A percentile compares a stretch with the other conserved stretches of the same genome.
These are phyloP conservation scores for Zymoseptoria passerinii DNA, from an alignment of 2,329 filamentous ascomycete genomes.

Conservation along the genomic window DNA sequence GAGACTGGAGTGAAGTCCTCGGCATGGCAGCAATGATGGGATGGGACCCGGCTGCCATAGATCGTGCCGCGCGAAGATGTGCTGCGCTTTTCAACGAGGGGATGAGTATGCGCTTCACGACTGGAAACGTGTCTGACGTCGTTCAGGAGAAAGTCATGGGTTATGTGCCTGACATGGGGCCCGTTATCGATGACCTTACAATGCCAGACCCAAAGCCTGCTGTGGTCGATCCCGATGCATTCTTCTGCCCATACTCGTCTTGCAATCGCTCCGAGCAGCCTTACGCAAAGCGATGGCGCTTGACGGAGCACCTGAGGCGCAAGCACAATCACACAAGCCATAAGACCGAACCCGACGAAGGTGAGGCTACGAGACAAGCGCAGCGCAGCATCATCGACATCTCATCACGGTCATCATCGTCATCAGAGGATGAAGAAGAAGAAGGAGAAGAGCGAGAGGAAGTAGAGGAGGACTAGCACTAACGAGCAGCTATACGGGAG, in stretches of 20 bases:
- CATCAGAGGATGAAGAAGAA: not conserved
- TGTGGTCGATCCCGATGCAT: not conserved
- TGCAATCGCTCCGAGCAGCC: conserved; percentile 23
- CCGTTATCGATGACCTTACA: conserved; percentile 17
- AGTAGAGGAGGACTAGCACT: not conserved
- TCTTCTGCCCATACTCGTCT: conserved; percentile 20
- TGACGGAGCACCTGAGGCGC: conserved; percentile 28
- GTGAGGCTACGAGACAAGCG: not conserved
- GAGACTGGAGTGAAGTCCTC: conserved; percentile 81
- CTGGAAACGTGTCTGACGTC: conserved; percentile 10
- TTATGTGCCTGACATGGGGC: conserved; percentile 29
- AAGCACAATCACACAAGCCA: conserved; percentile 20
- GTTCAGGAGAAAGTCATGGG: conserved; percentile 25
- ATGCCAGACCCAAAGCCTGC: not conserved
- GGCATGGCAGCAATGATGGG: conserved; percentile 68
- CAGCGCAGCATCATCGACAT: not conserved
- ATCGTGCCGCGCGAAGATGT: conserved; percentile 65
- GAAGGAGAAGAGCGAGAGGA: not conserved
- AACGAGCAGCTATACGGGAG: not conserved
- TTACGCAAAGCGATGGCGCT: conserved; percentile 22
- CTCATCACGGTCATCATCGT: not conserved
- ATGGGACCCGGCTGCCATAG: conserved; percentile 57
- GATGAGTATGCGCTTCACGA: conserved; percentile 40
- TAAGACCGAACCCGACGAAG: conserved; percentile 6
- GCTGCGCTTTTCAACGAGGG: conserved; percentile 64